A percentile compares a stretch with the other conserved stretches of the same genome.
phyloP scores from a whole-genome alignment of 2,329 filamentous ascomycete species.

The Beauveria medogensis region DNA sequence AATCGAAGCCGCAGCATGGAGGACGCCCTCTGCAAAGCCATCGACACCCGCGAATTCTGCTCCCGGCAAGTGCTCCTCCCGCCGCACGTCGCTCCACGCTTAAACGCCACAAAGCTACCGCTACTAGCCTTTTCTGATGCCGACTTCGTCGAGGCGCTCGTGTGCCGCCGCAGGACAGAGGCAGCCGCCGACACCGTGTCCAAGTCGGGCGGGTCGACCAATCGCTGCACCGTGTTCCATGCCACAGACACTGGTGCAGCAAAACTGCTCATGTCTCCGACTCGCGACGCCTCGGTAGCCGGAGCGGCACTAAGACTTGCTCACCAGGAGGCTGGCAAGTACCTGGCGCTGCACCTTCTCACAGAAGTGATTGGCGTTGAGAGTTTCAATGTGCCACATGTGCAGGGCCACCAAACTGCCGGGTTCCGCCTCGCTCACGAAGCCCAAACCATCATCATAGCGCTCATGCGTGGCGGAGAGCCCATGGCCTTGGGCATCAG shows the following conservation, averaged over 20 bases:
- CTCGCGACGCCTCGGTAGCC: constrained; percentile 36
- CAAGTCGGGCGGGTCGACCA: not conserved
- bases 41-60: constrained; percentile 30
- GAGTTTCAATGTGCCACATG: constrained; percentile 38
- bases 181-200: not conserved
- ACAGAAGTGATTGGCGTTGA: constrained; percentile 41
- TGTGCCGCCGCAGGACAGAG: not conserved
- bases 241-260: constrained; percentile 36
- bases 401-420: constrained; percentile 35
- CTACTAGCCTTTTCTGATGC: not conserved
- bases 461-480: constrained; percentile 57
- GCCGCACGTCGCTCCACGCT: constrained; percentile 26
- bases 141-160: not conserved
- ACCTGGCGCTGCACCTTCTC: constrained; percentile 44
- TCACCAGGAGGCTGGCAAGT: constrained; percentile 42
- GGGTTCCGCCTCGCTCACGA: constrained; percentile 43
- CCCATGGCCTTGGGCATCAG: constrained; percentile 52
- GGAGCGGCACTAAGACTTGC: constrained; percentile 40
- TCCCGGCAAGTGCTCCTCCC: constrained; percentile 42
- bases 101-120: constrained; percentile 36
- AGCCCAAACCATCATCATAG: constrained; percentile 41
- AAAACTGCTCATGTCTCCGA: constrained; percentile 45
- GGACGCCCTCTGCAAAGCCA: constrained; percentile 29
- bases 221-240: constrained; percentile 18
- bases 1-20: constrained; percentile 47